Evolutionary conservation across 1,139 yeast species (phyloP).

Genomic region (Scheffersomyces parashehatae): DNA sequence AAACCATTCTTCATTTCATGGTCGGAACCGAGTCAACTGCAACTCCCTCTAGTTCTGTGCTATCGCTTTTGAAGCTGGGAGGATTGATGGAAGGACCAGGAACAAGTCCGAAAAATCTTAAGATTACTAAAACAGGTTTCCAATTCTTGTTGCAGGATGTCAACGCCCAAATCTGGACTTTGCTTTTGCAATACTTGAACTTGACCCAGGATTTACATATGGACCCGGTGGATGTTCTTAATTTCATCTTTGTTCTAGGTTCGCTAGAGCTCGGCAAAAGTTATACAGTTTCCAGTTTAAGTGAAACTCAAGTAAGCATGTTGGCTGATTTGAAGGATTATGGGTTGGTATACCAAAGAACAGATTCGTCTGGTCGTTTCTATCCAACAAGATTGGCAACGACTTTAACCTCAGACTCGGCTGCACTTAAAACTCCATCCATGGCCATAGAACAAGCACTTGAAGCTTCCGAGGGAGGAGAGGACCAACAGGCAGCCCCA

Average conservation of each 20-base stretch:
- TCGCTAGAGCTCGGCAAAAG: constrained; percentile 89
- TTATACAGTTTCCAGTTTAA: constrained; percentile 68
- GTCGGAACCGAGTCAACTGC: constrained; percentile 80
- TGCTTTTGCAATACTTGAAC: constrained; percentile 80
- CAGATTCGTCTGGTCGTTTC: constrained; percentile 61
- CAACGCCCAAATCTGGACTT: constrained; percentile 93
- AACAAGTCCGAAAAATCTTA: constrained; percentile 43
- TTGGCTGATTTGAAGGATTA: constrained; percentile 87
- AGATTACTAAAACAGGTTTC: constrained; percentile 88
- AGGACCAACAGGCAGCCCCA: constrained; percentile 10
- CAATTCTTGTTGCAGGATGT: constrained; percentile 91
- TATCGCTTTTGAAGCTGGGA: constrained; percentile 67
- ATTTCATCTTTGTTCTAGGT: constrained; percentile 90
- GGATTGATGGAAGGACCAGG: constrained; percentile 75
- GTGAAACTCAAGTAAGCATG: constrained; percentile 83
- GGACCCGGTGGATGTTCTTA: constrained; percentile 96
- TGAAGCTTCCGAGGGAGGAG: constrained; percentile 34
- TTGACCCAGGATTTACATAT: constrained; percentile 80
- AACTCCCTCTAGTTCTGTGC: constrained; percentile 69
- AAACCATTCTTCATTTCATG: constrained; percentile 93
- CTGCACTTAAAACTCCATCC: constrained; percentile 67
- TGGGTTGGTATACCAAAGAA: constrained; percentile 83
- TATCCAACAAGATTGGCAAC: constrained; percentile 93
- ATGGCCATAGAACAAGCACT: constrained; percentile 66
- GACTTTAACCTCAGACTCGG: constrained; percentile 82